Percentiles rank a stretch among this genome's conserved stretches.
phyloP scores from a whole-genome alignment of 257 asterid species.

The Osmanthus fragrans region DNA sequence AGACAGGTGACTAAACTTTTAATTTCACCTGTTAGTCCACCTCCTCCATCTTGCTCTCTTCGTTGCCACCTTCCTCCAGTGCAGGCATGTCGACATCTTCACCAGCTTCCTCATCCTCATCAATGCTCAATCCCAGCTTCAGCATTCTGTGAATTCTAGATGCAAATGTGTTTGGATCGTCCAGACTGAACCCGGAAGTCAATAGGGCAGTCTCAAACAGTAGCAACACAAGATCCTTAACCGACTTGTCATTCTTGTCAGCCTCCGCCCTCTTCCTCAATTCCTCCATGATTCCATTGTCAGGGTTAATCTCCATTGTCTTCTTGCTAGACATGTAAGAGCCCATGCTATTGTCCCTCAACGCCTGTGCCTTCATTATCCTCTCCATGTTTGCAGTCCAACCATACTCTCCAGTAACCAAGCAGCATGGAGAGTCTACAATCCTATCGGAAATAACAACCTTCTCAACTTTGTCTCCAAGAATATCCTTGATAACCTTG shows the following conservation, averaged over 20 bases:
- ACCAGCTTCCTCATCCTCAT: constrained; percentile 4
- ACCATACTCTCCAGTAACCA: constrained; percentile 29
- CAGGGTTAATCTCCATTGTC: constrained; percentile 22
- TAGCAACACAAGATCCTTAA: constrained; percentile 20
- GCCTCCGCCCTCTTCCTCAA: constrained; percentile 11
- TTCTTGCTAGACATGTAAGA: constrained; percentile 24
- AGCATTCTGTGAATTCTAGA: constrained; percentile 23
- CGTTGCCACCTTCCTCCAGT: constrained; percentile 13
- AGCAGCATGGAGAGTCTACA: constrained; percentile 12
- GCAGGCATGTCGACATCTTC: constrained; percentile 21
- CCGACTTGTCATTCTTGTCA: constrained; percentile 22
- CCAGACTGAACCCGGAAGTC: constrained; percentile 25
- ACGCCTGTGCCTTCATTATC: background rate
- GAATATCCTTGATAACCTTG: constrained; percentile 12
- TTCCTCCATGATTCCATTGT: constrained; percentile 22
- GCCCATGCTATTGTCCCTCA: constrained; percentile 23
- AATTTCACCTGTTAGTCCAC: too few species aligned
- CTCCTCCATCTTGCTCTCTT: too few species aligned
- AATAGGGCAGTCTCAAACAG: constrained; percentile 19
- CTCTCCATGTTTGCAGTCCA: constrained; percentile 22
- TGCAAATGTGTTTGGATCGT: constrained; percentile 19
- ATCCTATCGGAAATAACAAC: too few species aligned
- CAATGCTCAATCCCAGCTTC: constrained; percentile 26
- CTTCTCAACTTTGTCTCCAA: too few species aligned
- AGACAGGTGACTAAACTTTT: too few species aligned